Base-by-base conservation (phyloP, 169 alveolate genomes). In the Eimeria maxima region DNA sequence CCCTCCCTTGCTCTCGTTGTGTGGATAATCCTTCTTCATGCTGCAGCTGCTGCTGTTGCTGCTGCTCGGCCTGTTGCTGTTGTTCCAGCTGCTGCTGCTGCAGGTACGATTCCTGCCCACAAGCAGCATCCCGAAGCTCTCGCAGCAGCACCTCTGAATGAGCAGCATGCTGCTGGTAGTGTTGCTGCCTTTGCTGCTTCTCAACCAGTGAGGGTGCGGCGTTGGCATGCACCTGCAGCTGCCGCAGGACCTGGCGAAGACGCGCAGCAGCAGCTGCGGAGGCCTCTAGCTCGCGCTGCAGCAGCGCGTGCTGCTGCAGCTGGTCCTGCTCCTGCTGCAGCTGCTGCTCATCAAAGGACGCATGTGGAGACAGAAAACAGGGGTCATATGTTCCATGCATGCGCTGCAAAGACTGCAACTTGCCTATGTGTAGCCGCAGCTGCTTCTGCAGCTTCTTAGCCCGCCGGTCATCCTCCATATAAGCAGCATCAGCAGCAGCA, bases 401-500 rank as follows among this genome's bases (percentile, higher is more conserved):
- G n/a, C 71, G 73, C 90, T 60, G 86, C 83, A 91, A 90, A 6
- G 71, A 24, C 11, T 57, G 83, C 11, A 91, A 24, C 55, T 78
- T 57, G 3, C 83, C 55, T 8, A 87, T 8, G 55, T 53, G 86
- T 16, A 65, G 67, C 44, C 91, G 95, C 53, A 91, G 91, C 83
- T 76, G 91, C 91, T 57, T 80, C 55, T 47, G 71, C 38, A 63
- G 69, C 63, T 91, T 57, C 95, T 91, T 80, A 27, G 38, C 84
- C 90, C 5, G 24, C 7, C 95, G 60, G 10, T 45, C 86, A 69
- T 91, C 95, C 29, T 91, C 95, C 24, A 91, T 20, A 71, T 91
- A 91, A 29, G 95, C 95, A 22, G 84, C 80, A 80, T 91, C 95
- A 24, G 91, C 95, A n/a, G 95, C 71, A 3, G 90, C 90, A 53